Base-by-base conservation (phyloP, 441 rosid species). In the Mallotus japonicus region DNA sequence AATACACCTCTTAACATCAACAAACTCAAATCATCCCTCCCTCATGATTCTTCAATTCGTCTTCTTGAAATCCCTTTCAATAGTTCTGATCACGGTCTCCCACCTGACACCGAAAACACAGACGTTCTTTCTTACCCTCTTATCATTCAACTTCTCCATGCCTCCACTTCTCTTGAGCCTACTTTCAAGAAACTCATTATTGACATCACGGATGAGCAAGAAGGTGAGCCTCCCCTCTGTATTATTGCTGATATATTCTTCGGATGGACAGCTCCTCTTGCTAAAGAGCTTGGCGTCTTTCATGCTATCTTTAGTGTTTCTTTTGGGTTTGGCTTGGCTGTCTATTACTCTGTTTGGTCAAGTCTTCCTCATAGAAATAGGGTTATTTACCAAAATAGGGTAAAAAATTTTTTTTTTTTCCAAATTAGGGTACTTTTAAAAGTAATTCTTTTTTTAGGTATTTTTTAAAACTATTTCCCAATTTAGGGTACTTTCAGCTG, bases 171-270 rank as follows among this genome's bases (percentile, higher is more conserved):
- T 4, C 86, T 87, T 37, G 72, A 71, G 42, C 82, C 81, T 5
- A 73, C 80, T 15, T 85, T 84, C 54, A 50, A 37, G n/a, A 69
- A 73, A n/a, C 66, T 87, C 24, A n/a, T 89, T 5, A 4, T 0
- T 6, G 78, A 65, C 54, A 70, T 83, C 49, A 53, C 76, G 1
- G 54, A 47, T 22, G 53, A 71, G 51, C 44, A 58, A 16, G 37
- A 73, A 14, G 78, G 78, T 20, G 74, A 62, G n/a, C 75, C 56
- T 47, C 86, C 89, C 3, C 70, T 85, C 17, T 75, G 90, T 59
- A 67, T 88, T 20, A 81, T 90, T 37, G 88, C 85, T 17, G 95
- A 90, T 59, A 86, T 90, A n/a, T 90, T 92, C 83, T 86, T 90
- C 53, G 92, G 92, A 2, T 92, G 97, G 97, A 86, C 85, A 15